A percentile compares a stretch with the other conserved stretches of the same genome.
Conservation (phyloP, 345 rosid genomes). For the Atalantia buxifolia region DNA sequence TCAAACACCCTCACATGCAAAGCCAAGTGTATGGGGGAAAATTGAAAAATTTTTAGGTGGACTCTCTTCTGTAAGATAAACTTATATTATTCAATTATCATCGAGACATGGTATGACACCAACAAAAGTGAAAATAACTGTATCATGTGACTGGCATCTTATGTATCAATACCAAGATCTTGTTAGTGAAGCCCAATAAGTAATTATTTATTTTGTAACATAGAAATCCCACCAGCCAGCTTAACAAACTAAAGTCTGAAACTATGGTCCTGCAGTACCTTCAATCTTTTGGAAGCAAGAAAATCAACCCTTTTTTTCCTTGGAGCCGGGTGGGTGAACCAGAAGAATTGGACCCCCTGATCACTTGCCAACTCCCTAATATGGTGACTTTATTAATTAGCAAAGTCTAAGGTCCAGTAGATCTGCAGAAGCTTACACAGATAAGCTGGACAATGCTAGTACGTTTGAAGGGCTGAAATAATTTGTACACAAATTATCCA, state of each 20-base stretch:
- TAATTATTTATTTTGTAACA: background rate
- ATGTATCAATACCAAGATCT: background rate
- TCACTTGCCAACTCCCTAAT: background rate
- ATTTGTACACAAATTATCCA: background rate
- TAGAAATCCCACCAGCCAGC: background rate
- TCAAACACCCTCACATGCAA: background rate
- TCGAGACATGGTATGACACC: background rate
- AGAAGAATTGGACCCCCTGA: background rate
- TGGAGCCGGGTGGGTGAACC: too few relatives aligned
- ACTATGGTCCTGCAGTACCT: background rate
- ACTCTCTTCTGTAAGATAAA: background rate
- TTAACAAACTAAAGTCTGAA: background rate
- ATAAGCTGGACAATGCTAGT: background rate
- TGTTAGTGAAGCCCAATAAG: background rate
- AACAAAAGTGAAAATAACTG: background rate
- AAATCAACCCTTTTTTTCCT: background rate
- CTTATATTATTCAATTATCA: background rate
- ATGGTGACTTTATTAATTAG: background rate
- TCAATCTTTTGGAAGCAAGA: background rate
- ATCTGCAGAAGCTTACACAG: background rate
- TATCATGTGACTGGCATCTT: background rate
- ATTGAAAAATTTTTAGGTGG: background rate
- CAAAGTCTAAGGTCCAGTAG: background rate
- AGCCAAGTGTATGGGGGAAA: background rate
- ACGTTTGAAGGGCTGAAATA: background rate